Evolutionary conservation across 345 rosid genomes (phyloP), one percentile per base, ranked within the genome.

Genomic region (Eucalyptus shirleyi): DNA sequence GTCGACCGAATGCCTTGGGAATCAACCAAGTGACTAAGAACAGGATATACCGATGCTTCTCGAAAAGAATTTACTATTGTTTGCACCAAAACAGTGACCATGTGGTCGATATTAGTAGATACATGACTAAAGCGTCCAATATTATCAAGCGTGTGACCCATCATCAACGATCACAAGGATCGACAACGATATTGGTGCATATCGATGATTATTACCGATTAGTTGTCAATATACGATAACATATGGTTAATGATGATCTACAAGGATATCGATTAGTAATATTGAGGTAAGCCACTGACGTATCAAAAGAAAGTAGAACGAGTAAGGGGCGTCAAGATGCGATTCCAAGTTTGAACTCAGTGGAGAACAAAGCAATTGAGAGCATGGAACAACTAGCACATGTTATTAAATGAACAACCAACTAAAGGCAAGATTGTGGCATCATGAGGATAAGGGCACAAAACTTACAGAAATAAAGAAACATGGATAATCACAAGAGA

Each of bases 271-370:
- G 8, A 59, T 59, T 26, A 59, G 65, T 11, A 59, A 28, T 59
- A 59, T 59, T 59, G 6, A 59, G 65, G 6, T 26, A 59, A 26
- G 65, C 55, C 21, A 50, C 55, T 50, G 3, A 50, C 8, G 55
- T 17, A 50, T 50, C 55, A 50, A 50, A 50, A 50, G 55, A 50
- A 50, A 51, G 55, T 51, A 6, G 55, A 51, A 51, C 1, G 9
- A 2, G 0, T 17, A 17, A 51, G 21, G 21, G 21, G 21, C 0
- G 3, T 50, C 53, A 16, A 16, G 53, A 50, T 50, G 53, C 0
- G 8, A 50, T 50, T 50, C 53, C 19, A 16, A 50, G 8, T 50
- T 50, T 50, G 4, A 50, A 50, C 3, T 50, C 8, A 3, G 7
- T 50, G 21, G 53, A 50, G 53, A 50, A 50, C 53, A 50, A 50